Evolutionary conservation across 78 protist species (phyloP), one percentile per base, ranked within the genome.

Genomic region (Dictyostelium citrinum): DNA sequence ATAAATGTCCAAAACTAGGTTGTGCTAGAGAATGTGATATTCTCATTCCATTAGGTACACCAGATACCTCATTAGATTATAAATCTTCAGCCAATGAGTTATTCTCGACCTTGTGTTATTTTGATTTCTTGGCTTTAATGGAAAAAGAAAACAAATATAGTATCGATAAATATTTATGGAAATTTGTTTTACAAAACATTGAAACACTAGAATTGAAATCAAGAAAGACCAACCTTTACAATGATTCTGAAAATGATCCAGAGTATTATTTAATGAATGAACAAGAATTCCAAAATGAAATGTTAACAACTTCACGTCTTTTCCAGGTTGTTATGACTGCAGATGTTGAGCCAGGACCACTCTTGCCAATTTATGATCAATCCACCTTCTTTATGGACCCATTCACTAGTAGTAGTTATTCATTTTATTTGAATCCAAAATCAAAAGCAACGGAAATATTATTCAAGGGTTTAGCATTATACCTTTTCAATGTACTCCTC

Each of bases 161-260:
- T 55, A 55, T 29, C 46, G 80, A 72, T 35, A 72, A 37, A 17
- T 84, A 84, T 37, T 33, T 84, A 12, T 84, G 91, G 91, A 84
- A 72, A 77, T 84, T 72, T 72, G 68, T 84, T 20, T 12, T 84
- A 6, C 91, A 84, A 49, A 84, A 84, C 12, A 51, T 51, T 16
- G 91, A 84, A 77, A 84, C 82, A 12, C 46, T 84, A 20, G 91
- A 84, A 51, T 77, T 84, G 29, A 84, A 84, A 46, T 84, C 91
- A 33, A 70, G 91, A 74, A 72, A 35, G 58, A 84, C 91, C 5
- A 43, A 79, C 22, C 22, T 45, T n/a, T 84, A 84, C 29, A 55
- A 37, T 41, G 61, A 37, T 43, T 17, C n/a, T 5, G 81, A 41
- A 37, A 8, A 29, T 12, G 80, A 72, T 39, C 60, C 29, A 76